Percentiles rank a stretch among this genome's conserved stretches.
These are phyloP conservation scores for Mucuna pruriens DNA, from an alignment of 306 rosid species.

Conservation along the genomic window DNA sequence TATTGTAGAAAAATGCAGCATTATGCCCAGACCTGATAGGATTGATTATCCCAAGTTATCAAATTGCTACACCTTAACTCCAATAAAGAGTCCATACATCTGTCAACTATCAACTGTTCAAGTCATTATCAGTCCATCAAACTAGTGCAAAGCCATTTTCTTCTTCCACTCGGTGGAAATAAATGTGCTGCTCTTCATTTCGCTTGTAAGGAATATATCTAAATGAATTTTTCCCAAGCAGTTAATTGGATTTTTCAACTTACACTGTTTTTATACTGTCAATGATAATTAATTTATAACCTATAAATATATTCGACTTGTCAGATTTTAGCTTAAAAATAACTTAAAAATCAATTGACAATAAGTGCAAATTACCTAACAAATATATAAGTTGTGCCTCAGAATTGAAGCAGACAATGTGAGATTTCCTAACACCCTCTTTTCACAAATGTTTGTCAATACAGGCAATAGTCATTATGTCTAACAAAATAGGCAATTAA, in stretches of 20 bases:
- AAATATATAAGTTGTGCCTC: too few species aligned
- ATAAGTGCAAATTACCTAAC: too few species aligned
- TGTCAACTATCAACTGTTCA: not conserved
- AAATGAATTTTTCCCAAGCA: not conserved
- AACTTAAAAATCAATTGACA: too few species aligned
- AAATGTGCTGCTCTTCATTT: not conserved
- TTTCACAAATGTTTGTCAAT: too few species aligned
- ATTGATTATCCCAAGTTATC: constrained; percentile 38
- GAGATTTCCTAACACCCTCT: too few species aligned
- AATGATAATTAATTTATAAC: not conserved
- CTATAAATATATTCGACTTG: not conserved
- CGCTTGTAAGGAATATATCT: not conserved
- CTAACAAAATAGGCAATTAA: too few species aligned
- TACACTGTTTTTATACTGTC: not conserved
- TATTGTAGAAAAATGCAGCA: constrained; percentile 42
- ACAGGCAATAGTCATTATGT: too few species aligned
- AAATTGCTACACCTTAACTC: constrained; percentile 38
- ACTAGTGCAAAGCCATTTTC: constrained; percentile 2
- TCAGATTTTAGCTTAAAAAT: too few species aligned
- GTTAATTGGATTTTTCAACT: not conserved
- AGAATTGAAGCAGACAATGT: too few species aligned
- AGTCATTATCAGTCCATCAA: constrained; percentile 17
- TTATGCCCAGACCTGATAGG: constrained; percentile 47
- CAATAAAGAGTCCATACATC: constrained; percentile 42
- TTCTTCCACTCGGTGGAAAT: constrained; percentile 20